Conservation (phyloP, 371 early-diverging fungal genomes). For the Apophysomyces ossiformis region DNA sequence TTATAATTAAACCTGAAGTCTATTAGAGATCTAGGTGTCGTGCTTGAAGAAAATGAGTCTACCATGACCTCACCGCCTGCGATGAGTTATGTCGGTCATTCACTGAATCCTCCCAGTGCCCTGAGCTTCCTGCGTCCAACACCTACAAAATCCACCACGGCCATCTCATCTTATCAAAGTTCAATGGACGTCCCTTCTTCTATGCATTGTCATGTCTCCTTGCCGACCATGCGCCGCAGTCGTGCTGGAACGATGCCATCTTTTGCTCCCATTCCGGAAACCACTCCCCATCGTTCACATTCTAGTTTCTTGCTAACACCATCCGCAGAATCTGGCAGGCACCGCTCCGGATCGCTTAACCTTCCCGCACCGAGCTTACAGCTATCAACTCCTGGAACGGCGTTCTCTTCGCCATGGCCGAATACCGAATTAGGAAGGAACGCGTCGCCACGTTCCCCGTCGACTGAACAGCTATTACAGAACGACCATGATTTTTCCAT, state of each 20-base stretch:
- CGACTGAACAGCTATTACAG: slow-evolving; percentile 61
- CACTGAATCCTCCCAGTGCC: slow-evolving; percentile 27
- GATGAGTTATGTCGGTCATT: slow-evolving; percentile 29
- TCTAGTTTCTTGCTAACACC: neutral
- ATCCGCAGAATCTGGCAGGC: slow-evolving; percentile 22
- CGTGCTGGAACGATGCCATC: slow-evolving; percentile 86
- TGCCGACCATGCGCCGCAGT: slow-evolving; percentile 53
- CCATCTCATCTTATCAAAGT: slow-evolving; percentile 18
- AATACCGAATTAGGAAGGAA: slow-evolving; percentile 28
- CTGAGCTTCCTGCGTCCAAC: slow-evolving; percentile 35
- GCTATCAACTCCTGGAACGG: slow-evolving; percentile 66
- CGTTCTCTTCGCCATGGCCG: slow-evolving; percentile 70
- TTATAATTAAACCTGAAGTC: slow-evolving; percentile 4
- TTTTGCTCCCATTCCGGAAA: slow-evolving; percentile 52
- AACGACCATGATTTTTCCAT: slow-evolving; percentile 68
- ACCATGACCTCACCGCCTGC: slow-evolving; percentile 1
- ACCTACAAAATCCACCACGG: slow-evolving; percentile 19
- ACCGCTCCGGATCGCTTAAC: slow-evolving; percentile 64
- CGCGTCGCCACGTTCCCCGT: slow-evolving; percentile 49
- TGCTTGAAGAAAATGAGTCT: slow-evolving; percentile 44
- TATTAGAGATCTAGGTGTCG: slow-evolving; percentile 40
- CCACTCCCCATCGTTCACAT: slow-evolving; percentile 33
- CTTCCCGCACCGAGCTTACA: slow-evolving; percentile 58
- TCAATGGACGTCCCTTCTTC: slow-evolving; percentile 14
- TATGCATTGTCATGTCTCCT: slow-evolving; percentile 14